Percentiles rank a stretch among this genome's conserved stretches.
phyloP scores from a whole-genome alignment of 108 stramenopile species.

The Thalassiosira profunda region DNA sequence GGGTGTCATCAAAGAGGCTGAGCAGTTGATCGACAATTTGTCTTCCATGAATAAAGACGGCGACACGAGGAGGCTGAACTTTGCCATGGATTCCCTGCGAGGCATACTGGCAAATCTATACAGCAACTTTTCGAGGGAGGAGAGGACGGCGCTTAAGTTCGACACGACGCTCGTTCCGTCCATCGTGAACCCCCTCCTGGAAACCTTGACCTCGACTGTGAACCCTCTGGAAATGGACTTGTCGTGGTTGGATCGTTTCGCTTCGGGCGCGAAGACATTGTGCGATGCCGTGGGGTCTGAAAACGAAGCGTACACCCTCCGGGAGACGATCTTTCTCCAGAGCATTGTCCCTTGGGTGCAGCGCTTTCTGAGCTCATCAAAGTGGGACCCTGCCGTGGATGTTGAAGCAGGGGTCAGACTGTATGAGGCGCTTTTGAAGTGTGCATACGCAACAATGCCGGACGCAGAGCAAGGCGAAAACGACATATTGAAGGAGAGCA shows the following conservation, averaged over 20 bases:
- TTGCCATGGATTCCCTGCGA: constrained; percentile 25
- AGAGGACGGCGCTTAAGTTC: constrained; percentile 63
- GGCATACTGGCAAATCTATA: constrained; percentile 14
- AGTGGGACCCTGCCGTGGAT: constrained; percentile 70
- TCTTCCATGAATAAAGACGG: constrained; percentile 8
- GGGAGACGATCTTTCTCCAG: constrained; percentile 51
- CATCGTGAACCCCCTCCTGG: constrained; percentile 61
- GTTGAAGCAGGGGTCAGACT: constrained; percentile 52
- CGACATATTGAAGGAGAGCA: constrained; percentile 26
- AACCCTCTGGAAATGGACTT: constrained; percentile 47
- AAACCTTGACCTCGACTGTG: constrained; percentile 49
- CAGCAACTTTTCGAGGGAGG: constrained; percentile 53
- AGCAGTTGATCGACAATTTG: constrained; percentile 22
- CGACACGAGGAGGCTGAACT: constrained; percentile 6
- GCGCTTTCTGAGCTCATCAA: constrained; percentile 57
- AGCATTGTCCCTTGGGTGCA: constrained; percentile 67
- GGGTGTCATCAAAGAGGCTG: constrained; percentile 54
- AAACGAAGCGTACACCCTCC: constrained; percentile 26
- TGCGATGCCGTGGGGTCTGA: constrained; percentile 20
- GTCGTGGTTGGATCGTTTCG: constrained; percentile 37
- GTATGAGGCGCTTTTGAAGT: constrained; percentile 61
- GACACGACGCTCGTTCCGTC: constrained; percentile 69
- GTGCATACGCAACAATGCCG: constrained; percentile 6
- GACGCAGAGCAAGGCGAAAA: constrained; percentile 15
- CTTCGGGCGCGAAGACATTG: constrained; percentile 21